These are phyloP conservation scores for Asparagopsis taxiformis DNA, from an alignment of 31 red algal genomes.

Conservation along the genomic window DNA sequence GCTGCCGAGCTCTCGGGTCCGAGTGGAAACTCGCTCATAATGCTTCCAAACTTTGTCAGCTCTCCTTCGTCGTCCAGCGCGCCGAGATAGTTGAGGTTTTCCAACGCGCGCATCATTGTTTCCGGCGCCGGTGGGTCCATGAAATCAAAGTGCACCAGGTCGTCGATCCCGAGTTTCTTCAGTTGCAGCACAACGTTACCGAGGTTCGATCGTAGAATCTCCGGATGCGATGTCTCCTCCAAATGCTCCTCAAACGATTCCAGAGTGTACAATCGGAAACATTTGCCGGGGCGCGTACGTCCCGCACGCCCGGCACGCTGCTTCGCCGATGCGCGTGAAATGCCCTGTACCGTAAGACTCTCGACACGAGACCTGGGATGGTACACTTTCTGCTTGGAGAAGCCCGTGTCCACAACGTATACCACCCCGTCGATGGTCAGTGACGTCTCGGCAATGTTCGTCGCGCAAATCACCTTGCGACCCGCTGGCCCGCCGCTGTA, in stretches of 20 bases:
- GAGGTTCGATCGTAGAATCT: slow-evolving; percentile 90
- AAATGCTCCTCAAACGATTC: slow-evolving; percentile 67
- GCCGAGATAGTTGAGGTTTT: slow-evolving; percentile 77
- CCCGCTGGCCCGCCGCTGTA: slow-evolving; percentile 44
- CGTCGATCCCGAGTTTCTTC: slow-evolving; percentile 69
- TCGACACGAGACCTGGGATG: slow-evolving; percentile 78
- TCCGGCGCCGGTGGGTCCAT: slow-evolving; percentile 93
- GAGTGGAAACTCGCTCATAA: slow-evolving; percentile 75
- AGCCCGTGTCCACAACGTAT: slow-evolving; percentile 91
- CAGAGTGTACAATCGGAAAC: slow-evolving; percentile 91
- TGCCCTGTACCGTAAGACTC: slow-evolving; percentile 68
- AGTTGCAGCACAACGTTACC: slow-evolving; percentile 87
- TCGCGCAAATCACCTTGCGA: slow-evolving; percentile 91
- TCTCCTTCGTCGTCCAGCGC: slow-evolving; percentile 86
- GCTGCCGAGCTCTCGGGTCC: slow-evolving; percentile 70
- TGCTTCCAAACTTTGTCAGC: slow-evolving; percentile 69
- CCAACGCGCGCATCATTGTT: slow-evolving; percentile 89
- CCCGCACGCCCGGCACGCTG: slow-evolving; percentile 96
- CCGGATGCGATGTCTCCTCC: slow-evolving; percentile 69
- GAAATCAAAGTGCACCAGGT: slow-evolving; percentile 95
- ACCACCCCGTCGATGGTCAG: slow-evolving; percentile 94
- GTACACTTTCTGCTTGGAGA: slow-evolving; percentile 92
- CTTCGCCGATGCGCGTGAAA: slow-evolving; percentile 88
- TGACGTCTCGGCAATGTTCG: slow-evolving; percentile 98
- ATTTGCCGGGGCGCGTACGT: slow-evolving; percentile 86